Base-by-base conservation (phyloP, 1,284 basidiomycete species). In the Malassezia yamatoensis region DNA sequence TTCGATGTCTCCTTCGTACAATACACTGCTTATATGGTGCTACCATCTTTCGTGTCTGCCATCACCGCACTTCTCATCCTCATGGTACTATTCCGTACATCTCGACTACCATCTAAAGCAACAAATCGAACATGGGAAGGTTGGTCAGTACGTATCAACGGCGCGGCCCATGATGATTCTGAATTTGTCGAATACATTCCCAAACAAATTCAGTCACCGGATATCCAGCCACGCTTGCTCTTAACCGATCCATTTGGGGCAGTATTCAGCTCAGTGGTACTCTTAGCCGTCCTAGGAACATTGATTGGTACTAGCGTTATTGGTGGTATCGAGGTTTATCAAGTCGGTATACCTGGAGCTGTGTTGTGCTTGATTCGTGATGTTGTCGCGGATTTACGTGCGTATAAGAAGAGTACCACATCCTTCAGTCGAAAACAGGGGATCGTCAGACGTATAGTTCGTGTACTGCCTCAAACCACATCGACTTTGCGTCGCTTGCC, bases 291-390 rank as follows among this genome's bases (percentile, higher is more conserved):
- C 3, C 77, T 86, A 7, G 78, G 76, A 2, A 76, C 80, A 0
- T 77, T 86, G 2, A 79, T 85, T 1, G 82, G 79, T 1, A 81
- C 83, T 52, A 81, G 77, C 61, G 77, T 77, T 35, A 76, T 81
- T 0, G 76, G 78, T 29, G 79, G 75, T 41, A 79, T 79, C 53
- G 78, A 80, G 51, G 88, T 82, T 2, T 81, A 79, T 60, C 66
- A 72, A 77, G 85, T 96, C 45, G 87, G 84, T 1, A 80, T 89
- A n/a, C 90, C 93, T 0, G 90, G 90, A 34, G 90, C 90, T 0
- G 73, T 81, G 1, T 73, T 82, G 49, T 87, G 88, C 70, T 79
- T 88, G 41, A 48, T 81, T 2, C 82, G 85, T 46, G 87, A 90
- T 67, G 24, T 29, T 20, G 15, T 32, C 15, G 40, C 36, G 8